Conservation (phyloP, 176 grass and related monocot genomes). For the Puya raimondii region DNA sequence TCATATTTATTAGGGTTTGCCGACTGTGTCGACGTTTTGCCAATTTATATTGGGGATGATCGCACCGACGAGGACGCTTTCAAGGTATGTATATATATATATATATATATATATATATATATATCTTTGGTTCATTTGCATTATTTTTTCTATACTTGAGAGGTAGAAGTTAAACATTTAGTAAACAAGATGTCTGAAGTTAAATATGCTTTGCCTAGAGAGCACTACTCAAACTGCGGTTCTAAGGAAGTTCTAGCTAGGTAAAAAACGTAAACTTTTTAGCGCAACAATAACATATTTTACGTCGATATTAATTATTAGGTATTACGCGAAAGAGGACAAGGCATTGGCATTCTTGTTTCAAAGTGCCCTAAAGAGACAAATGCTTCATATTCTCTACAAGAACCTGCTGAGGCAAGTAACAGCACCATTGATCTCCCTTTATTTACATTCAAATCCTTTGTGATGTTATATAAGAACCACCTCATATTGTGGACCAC, state of each 20-base stretch:
- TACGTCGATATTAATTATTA: slow-evolving; percentile 5
- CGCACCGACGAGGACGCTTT: slow-evolving; percentile 94
- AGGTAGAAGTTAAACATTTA: too few relatives aligned
- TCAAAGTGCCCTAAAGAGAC: slow-evolving; percentile 84
- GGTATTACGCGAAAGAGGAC: slow-evolving; percentile 44
- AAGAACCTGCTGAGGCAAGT: slow-evolving; percentile 61
- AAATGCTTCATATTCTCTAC: slow-evolving; percentile 58
- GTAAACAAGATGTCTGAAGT: too few relatives aligned
- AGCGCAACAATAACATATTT: background rate
- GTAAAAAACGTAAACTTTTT: background rate
- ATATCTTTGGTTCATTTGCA: background rate
- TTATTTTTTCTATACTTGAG: too few relatives aligned
- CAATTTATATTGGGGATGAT: slow-evolving; percentile 90
- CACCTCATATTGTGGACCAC: background rate
- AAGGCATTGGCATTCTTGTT: slow-evolving; percentile 78
- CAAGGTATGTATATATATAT: slow-evolving; percentile 28
- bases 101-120: background rate
- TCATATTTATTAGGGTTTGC: slow-evolving; percentile 37
- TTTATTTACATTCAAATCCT: background rate
- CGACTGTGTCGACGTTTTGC: slow-evolving; percentile 46
- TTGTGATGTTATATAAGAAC: background rate
- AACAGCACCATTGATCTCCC: background rate
- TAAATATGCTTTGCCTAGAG: too few relatives aligned
- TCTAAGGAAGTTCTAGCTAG: too few relatives aligned
- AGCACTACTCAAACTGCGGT: too few relatives aligned